Base-by-base conservation (phyloP, 2,329 filamentous ascomycete species). In the Beauveria rudraprayagi region DNA sequence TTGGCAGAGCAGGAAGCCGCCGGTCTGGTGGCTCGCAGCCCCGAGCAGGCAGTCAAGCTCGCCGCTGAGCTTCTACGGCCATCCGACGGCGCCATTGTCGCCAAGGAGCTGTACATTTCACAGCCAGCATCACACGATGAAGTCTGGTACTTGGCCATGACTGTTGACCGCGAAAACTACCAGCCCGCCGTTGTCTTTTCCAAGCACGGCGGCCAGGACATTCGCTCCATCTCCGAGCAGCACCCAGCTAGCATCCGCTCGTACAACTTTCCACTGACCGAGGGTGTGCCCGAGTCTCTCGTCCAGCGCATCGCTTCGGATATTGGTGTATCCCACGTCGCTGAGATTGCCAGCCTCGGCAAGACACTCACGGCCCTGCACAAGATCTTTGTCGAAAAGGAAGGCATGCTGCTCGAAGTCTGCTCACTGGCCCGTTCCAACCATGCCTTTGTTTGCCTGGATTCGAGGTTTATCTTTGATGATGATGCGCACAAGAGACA, bases 401-500 rank as follows among this genome's bases (percentile, higher is more conserved):
- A 83, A 56, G 81, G 79, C 0, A 78, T 74, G 5, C 68, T 75
- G 0, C 67, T 83, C 2, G 76, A 80, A 60, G 68, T 79, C 6
- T 73, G 75, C 40, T 69, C 76, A 0, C 67, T 81, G 0, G 70
- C 65, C 1, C 67, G 66, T 9, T 72, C 68, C 0, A 67, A 73
- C 1, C 70, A 70, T 0, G 52, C 58, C 0, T 70, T 81, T 22
- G 46, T 64, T 3, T 71, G 70, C 37, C 57, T 70, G 1, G 72
- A 76, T 41, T 74, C 79, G 0, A 73, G 71, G 1, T 77, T 83
- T 47, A 69, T 70, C 2, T 76, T 83, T 24, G 81, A 84, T 65
- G 74, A 83, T 46, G 75, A 77, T 0, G 78, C 80, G 0, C 63
- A 66, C 11, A 70, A 71, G n/a, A 70, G 79, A 5, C 78, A 81